Percentiles rank a stretch among this genome's conserved stretches.
These are phyloP conservation scores for Caryopteris hybrid DNA, from an alignment of 305 asterid genomes.

Conservation along the genomic window DNA sequence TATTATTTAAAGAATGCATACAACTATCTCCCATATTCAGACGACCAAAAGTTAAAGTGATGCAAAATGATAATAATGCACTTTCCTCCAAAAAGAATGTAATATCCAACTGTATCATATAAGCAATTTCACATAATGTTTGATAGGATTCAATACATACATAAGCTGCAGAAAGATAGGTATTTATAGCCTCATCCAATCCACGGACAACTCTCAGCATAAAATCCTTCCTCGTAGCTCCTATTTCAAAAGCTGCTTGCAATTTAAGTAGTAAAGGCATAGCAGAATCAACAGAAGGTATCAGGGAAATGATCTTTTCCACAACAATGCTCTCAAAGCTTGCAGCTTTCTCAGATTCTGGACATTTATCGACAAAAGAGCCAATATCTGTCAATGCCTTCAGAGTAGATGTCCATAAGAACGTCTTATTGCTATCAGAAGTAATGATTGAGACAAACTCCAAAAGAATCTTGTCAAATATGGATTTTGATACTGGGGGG, in stretches of 20 bases:
- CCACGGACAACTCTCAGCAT: conserved; percentile 61
- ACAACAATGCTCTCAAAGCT: conserved; percentile 67
- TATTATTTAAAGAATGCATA: neutral
- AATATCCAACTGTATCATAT: neutral
- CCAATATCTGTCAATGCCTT: conserved; percentile 72
- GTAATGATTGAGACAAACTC: conserved; percentile 53
- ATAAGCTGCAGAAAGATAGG: conserved; percentile 54
- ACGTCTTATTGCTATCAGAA: conserved; percentile 46
- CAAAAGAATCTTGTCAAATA: conserved; percentile 56
- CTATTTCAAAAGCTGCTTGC: conserved; percentile 69
- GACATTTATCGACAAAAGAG: conserved; percentile 42
- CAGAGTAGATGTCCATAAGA: conserved; percentile 56
- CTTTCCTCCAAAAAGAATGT: neutral
- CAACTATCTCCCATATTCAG: conserved; percentile 1
- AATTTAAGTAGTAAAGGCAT: conserved; percentile 58
- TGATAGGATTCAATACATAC: conserved; percentile 45
- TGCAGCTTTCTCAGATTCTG: conserved; percentile 49
- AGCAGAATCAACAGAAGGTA: conserved; percentile 51
- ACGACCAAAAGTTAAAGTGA: neutral
- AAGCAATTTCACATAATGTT: conserved; percentile 2
- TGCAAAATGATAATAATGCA: conserved; percentile 1
- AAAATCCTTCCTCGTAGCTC: conserved; percentile 52
- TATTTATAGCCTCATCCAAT: conserved; percentile 59
- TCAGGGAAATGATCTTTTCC: conserved; percentile 51
- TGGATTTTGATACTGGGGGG: conserved; percentile 40